phyloP scores from a whole-genome alignment of 345 rosid species.

The Trapa bicornis region DNA sequence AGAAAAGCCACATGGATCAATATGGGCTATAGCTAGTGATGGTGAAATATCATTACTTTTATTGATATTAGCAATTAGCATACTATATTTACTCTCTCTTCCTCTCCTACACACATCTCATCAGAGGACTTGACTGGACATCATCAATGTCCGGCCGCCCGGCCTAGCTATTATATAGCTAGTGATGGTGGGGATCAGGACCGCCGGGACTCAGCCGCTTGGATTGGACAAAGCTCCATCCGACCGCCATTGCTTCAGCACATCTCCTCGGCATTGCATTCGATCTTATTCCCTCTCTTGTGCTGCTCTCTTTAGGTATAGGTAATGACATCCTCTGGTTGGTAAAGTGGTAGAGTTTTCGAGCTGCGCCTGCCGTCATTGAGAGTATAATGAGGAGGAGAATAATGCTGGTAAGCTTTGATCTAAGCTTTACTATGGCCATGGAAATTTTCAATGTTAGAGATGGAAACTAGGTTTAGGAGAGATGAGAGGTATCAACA shows the following conservation, averaged over 20 bases:
- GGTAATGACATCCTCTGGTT: slow-evolving; percentile 14
- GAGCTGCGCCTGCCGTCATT: too few relatives aligned
- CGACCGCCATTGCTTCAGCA: slow-evolving; percentile 3
- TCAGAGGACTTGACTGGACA: too few relatives aligned
- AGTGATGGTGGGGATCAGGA: slow-evolving; percentile 60
- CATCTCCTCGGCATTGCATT: slow-evolving; percentile 18
- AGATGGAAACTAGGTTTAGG: background rate
- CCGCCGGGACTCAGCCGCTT: slow-evolving; percentile 54
- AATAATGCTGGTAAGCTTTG: too few relatives aligned
- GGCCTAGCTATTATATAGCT: background rate
- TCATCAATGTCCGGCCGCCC: background rate
- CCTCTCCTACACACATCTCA: too few relatives aligned
- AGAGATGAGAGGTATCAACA: background rate
- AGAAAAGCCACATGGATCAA: too few relatives aligned
- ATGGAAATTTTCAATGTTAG: too few relatives aligned
- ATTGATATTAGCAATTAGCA: too few relatives aligned
- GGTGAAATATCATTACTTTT: too few relatives aligned
- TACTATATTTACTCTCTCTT: too few relatives aligned
- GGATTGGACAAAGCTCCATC: slow-evolving; percentile 22
- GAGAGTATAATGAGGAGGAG: slow-evolving; percentile 21
- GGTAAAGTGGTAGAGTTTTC: background rate
- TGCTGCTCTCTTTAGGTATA: slow-evolving; percentile 33
- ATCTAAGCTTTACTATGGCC: background rate
- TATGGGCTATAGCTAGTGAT: too few relatives aligned
- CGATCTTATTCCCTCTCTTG: slow-evolving; percentile 28